Conservation (phyloP, 306 rosid genomes). For the Cicer judaicum region DNA sequence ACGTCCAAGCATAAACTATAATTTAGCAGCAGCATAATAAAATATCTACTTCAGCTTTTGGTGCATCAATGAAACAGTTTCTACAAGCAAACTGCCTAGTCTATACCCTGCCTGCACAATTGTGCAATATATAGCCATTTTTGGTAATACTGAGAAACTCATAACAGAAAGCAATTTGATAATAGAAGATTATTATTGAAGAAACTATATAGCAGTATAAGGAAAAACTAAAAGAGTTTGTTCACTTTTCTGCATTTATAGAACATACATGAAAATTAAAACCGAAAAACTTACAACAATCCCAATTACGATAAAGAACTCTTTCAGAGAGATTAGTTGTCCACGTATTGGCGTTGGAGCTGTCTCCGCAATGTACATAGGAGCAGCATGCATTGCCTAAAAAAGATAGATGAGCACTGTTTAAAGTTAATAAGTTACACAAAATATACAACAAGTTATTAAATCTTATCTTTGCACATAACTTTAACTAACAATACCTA, state of each 20-base stretch:
- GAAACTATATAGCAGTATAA: conserved; percentile 23
- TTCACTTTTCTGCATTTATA: conserved; percentile 31
- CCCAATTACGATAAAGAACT: conserved; percentile 93
- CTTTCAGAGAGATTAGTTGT: conserved; percentile 81
- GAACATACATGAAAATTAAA: conserved; percentile 34
- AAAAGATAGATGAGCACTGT: conserved; percentile 44
- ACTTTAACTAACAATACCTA: conserved; percentile 21
- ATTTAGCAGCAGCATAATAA: no score
- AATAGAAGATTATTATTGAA: not conserved
- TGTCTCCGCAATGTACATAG: conserved; percentile 99
- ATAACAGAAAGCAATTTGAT: conserved; percentile 13
- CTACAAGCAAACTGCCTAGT: conserved; percentile 84
- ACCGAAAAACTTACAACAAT: conserved; percentile 79
- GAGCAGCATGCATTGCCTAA: conserved; percentile 99
- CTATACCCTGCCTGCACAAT: conserved; percentile 81
- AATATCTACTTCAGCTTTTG: no score
- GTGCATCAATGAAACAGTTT: conserved; percentile 24
- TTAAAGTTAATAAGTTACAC: conserved; percentile 16
- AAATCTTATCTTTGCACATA: conserved; percentile 27
- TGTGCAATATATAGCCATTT: conserved; percentile 15
- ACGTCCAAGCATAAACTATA: no score
- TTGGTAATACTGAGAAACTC: conserved; percentile 25
- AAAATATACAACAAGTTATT: conserved; percentile 12
- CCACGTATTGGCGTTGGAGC: conserved; percentile 87
- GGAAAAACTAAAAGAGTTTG: conserved; percentile 1